These are phyloP conservation scores for Stylonectria norvegica DNA, from an alignment of 2,329 filamentous ascomycete species.

Conservation along the genomic window DNA sequence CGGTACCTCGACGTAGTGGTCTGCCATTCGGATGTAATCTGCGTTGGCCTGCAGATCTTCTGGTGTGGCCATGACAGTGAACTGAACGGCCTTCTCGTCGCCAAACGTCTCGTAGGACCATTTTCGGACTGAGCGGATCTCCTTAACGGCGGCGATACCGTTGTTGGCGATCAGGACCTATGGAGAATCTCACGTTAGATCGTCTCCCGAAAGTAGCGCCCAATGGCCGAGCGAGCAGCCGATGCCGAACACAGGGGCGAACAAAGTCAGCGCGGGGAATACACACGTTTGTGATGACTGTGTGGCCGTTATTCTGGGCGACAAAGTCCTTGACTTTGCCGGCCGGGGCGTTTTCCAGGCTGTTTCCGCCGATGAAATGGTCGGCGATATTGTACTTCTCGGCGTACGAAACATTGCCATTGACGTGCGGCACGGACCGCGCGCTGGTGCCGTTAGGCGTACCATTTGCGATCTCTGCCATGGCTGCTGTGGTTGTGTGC, in stretches of 20 bases:
- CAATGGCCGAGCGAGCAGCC: constrained; percentile 1
- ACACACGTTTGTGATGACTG: constrained; percentile 94
- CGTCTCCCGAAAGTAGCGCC: not conserved
- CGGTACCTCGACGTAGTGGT: constrained; percentile 98
- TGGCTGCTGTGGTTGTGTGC: constrained; percentile 32
- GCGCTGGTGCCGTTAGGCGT: constrained; percentile 42
- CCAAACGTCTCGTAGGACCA: constrained; percentile 99
- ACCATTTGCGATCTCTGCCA: constrained; percentile 47
- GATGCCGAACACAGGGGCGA: not conserved
- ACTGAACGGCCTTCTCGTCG: constrained; percentile 96
- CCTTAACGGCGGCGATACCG: constrained; percentile 98
- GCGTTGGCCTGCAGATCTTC: constrained; percentile 97
- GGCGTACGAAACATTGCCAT: constrained; percentile 65
- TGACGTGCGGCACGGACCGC: constrained; percentile 50
- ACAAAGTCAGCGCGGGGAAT: not conserved
- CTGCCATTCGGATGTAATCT: constrained; percentile 99
- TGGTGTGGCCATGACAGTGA: constrained; percentile 99
- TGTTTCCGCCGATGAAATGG: constrained; percentile 97
- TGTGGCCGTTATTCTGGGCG: constrained; percentile 83
- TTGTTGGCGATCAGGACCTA: constrained; percentile 99
- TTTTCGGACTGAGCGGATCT: constrained; percentile 98
- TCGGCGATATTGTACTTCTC: constrained; percentile 78
- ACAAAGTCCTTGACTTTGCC: constrained; percentile 97
- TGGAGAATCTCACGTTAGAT: constrained; percentile 13
- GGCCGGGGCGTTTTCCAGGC: constrained; percentile 73